These are phyloP conservation scores for Histomonas meleagridis DNA, from an alignment of 208 protist genomes.

Conservation along the genomic window DNA sequence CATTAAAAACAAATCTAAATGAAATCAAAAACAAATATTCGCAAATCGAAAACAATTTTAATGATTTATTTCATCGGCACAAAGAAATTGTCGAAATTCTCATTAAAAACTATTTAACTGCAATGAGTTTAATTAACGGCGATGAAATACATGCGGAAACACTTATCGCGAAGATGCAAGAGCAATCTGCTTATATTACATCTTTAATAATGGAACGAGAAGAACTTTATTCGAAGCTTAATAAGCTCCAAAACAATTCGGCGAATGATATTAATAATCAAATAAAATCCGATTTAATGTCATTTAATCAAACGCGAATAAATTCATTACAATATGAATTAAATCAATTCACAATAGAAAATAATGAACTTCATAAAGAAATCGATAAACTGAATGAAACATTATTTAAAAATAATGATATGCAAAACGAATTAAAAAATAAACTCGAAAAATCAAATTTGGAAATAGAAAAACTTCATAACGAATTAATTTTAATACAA, in stretches of 20 bases:
- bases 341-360: neutral
- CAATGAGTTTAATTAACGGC: neutral
- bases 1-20: no score
- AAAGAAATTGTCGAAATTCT: neutral
- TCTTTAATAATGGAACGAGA: neutral
- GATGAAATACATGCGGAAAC: neutral
- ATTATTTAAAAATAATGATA: no score
- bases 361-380: neutral
- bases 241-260: neutral
- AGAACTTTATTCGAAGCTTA: neutral
- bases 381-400: neutral
- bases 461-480: neutral
- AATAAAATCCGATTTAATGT: neutral
- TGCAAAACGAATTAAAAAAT: neutral
- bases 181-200: neutral
- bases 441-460: neutral
- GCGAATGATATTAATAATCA: neutral
- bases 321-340: neutral
- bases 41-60: no score
- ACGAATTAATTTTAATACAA: neutral
- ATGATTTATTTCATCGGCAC: neutral
- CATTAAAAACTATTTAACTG: neutral
- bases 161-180: neutral
- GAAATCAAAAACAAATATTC: no score
- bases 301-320: neutral